These are phyloP conservation scores for Carex arenaria DNA, from an alignment of 202 grass and related monocot species.

Conservation along the genomic window DNA sequence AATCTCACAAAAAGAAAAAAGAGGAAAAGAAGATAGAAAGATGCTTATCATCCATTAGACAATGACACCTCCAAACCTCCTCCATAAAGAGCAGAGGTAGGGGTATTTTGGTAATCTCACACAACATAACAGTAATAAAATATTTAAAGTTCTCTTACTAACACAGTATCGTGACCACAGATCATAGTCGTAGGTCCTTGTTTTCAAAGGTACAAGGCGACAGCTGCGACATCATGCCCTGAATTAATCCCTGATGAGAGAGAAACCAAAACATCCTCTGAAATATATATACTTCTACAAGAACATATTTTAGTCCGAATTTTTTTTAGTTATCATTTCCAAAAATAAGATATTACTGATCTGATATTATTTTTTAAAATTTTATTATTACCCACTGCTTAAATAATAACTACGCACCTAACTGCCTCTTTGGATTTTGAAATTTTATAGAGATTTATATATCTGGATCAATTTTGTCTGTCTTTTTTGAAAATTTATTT, in stretches of 20 bases:
- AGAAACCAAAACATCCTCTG: conserved; percentile 4
- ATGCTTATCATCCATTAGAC: conserved; percentile 22
- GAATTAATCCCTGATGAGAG: neutral
- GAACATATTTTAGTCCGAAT: neutral
- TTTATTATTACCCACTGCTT: too few relatives aligned
- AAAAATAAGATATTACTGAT: too few relatives aligned
- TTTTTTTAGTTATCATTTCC: too few relatives aligned
- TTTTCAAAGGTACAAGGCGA: conserved; percentile 11
- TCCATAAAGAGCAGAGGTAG: conserved; percentile 12
- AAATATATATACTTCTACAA: neutral
- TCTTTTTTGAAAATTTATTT: too few relatives aligned
- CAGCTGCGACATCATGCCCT: neutral
- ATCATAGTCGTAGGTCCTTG: neutral
- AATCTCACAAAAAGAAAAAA: neutral
- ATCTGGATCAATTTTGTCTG: too few relatives aligned
- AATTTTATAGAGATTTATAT: too few relatives aligned
- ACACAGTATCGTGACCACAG: neutral
- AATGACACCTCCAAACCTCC: conserved; percentile 17
- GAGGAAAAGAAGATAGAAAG: neutral
- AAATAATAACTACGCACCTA: too few relatives aligned
- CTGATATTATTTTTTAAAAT: too few relatives aligned
- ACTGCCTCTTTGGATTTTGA: too few relatives aligned
- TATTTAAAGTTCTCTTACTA: neutral
- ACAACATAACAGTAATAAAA: neutral
- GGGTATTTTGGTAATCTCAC: conserved; percentile 9